Evolutionary conservation across 2,329 filamentous ascomycete species (phyloP).

Genomic region (Cladorrhinum sp.): DNA sequence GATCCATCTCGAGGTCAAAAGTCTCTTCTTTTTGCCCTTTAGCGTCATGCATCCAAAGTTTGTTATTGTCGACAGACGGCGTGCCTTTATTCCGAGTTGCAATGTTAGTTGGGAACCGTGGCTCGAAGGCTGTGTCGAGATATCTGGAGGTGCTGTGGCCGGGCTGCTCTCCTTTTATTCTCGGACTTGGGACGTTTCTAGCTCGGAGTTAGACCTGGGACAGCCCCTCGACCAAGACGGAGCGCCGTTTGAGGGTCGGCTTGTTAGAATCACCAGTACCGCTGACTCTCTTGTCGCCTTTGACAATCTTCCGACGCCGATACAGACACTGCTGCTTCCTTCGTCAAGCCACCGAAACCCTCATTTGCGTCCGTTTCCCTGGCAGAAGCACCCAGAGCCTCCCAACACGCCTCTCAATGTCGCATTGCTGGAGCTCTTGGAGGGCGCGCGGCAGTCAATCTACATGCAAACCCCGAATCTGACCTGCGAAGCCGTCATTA

Average conservation of each 20-base stretch:
- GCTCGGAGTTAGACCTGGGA: slow-evolving; percentile 3
- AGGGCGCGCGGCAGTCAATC: slow-evolving; percentile 55
- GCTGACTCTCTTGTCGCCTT: slow-evolving; percentile 21
- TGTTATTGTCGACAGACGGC: slow-evolving; percentile 65
- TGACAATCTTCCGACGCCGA: slow-evolving; percentile 14
- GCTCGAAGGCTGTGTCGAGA: slow-evolving; percentile 73
- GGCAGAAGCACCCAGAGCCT: slow-evolving; percentile 45
- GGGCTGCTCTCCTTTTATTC: slow-evolving; percentile 66
- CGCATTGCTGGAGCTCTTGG: slow-evolving; percentile 59
- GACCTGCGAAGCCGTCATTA: slow-evolving; percentile 63
- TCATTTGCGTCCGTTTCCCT: slow-evolving; percentile 57
- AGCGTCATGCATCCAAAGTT: slow-evolving; percentile 90
- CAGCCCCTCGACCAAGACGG: background rate
- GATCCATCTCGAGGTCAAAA: slow-evolving; percentile 70
- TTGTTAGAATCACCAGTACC: slow-evolving; percentile 22
- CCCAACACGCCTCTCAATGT: slow-evolving; percentile 67
- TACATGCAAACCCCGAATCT: slow-evolving; percentile 76
- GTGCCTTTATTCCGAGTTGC: slow-evolving; percentile 71
- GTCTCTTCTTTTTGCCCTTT: slow-evolving; percentile 73
- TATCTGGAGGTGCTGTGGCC: slow-evolving; percentile 59
- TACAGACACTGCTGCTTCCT: slow-evolving; percentile 64
- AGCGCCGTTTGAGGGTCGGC: background rate
- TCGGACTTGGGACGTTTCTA: slow-evolving; percentile 58
- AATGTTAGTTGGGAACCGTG: slow-evolving; percentile 87
- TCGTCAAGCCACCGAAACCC: slow-evolving; percentile 71